A percentile compares a stretch with the other conserved stretches of the same genome.
These are phyloP conservation scores for Alternaria panax DNA, from an alignment of 2,329 filamentous ascomycete species.

Conservation along the genomic window DNA sequence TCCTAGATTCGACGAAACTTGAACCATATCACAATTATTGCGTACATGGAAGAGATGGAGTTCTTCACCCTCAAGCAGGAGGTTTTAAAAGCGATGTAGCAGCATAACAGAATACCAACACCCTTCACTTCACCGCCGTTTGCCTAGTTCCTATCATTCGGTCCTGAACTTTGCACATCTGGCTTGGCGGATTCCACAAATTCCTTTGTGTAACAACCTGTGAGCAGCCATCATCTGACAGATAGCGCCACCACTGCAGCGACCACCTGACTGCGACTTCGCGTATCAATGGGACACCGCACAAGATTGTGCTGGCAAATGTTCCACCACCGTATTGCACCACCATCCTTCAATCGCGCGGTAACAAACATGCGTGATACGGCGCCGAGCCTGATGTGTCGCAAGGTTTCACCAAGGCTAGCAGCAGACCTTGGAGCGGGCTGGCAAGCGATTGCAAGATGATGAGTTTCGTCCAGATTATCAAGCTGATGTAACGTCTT, in stretches of 20 bases:
- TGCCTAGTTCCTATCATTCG: background rate
- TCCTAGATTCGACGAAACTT: background rate
- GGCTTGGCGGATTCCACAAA: constrained; percentile 3
- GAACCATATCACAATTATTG: background rate
- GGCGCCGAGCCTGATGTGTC: constrained; percentile 18
- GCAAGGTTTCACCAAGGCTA: constrained; percentile 23
- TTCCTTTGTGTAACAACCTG: constrained; percentile 8
- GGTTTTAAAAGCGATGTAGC: background rate
- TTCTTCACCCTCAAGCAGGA: background rate
- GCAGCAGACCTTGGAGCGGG: background rate
- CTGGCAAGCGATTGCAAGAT: constrained; percentile 2
- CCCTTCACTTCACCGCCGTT: background rate
- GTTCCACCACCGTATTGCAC: constrained; percentile 28
- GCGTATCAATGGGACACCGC: constrained; percentile 5
- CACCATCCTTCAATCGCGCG: constrained; percentile 24
- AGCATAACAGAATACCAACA: background rate
- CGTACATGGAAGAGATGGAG: background rate
- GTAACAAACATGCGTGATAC: constrained; percentile 30
- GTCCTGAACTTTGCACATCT: background rate
- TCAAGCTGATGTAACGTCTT: constrained; percentile 3
- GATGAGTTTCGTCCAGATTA: constrained; percentile 4
- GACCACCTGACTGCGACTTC: constrained; percentile 1
- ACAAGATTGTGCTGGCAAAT: constrained; percentile 32
- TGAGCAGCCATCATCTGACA: constrained; percentile 15
- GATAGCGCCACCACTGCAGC: constrained; percentile 11